phyloP scores from a whole-genome alignment of 768 basidiomycete species.

The Suillus subaureus region DNA sequence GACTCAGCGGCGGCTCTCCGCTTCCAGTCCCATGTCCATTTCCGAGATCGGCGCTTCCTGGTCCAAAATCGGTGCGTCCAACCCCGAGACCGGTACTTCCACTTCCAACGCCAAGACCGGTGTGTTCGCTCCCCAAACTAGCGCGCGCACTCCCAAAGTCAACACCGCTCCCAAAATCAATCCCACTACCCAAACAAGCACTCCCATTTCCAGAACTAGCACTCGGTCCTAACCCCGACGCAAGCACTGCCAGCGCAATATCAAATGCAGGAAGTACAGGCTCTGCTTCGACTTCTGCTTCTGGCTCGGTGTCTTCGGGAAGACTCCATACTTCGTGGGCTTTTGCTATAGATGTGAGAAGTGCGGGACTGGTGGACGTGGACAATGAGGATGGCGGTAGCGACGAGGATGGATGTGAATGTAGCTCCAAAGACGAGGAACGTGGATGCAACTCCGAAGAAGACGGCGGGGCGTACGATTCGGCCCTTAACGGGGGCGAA shows the following conservation, averaged over 20 bases:
- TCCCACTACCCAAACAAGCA: not conserved
- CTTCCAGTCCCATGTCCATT: conserved; percentile 14
- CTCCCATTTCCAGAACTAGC: not conserved
- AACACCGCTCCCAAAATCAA: not conserved
- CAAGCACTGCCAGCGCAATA: conserved; percentile 30
- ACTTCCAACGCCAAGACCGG: not conserved
- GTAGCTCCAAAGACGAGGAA: not conserved
- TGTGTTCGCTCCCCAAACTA: not conserved
- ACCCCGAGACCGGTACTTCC: not conserved
- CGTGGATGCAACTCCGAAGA: conserved; percentile 23
- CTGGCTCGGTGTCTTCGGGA: not conserved
- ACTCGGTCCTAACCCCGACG: conserved; percentile 16
- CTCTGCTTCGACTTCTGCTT: conserved; percentile 2
- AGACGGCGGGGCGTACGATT: conserved; percentile 11
- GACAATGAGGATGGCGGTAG: conserved; percentile 7
- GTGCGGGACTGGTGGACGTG: not conserved
- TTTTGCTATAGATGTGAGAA: not conserved
- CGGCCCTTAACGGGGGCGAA: not conserved
- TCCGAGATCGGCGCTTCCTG: not conserved
- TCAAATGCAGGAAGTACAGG: conserved; percentile 25
- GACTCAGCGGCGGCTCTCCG: conserved; percentile 55
- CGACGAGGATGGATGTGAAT: not conserved
- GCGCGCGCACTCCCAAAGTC: not conserved
- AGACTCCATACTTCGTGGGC: not conserved
- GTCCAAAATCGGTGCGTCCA: not conserved